Evolutionary conservation across 495 filamentous ascomycete genomes (phyloP).

Genomic region (Melanomma pulvis-pyrius): DNA sequence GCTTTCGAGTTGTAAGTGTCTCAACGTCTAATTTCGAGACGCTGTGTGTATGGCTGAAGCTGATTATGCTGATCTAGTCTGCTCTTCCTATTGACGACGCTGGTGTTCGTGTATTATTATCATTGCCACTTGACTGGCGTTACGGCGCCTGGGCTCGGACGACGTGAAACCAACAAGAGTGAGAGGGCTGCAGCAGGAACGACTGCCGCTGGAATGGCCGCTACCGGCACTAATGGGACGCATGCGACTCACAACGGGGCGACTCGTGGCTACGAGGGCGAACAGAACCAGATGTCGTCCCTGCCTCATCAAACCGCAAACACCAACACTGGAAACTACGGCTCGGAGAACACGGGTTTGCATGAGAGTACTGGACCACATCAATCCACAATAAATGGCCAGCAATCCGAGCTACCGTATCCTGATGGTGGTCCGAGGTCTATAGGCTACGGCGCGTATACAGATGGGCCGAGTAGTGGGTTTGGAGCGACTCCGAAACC

Average conservation of each 20-base stretch:
- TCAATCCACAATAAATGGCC: background rate
- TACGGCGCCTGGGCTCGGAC: slow-evolving; percentile 1
- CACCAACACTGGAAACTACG: background rate
- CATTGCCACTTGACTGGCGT: slow-evolving; percentile 21
- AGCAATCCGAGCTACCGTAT: background rate
- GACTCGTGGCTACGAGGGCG: background rate
- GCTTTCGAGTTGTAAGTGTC: slow-evolving; percentile 29
- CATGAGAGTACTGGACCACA: background rate
- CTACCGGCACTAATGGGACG: background rate
- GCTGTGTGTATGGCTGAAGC: background rate
- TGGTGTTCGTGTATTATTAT: slow-evolving; percentile 34
- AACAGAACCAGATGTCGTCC: background rate
- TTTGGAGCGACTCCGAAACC: background rate
- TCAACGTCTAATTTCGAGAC: background rate
- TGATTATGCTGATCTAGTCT: slow-evolving; percentile 6
- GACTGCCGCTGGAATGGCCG: background rate
- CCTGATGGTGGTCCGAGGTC: background rate
- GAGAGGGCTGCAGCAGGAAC: background rate
- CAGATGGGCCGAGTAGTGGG: slow-evolving; percentile 8
- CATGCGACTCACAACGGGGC: background rate
- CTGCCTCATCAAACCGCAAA: background rate
- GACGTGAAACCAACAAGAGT: background rate
- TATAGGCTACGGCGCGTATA: slow-evolving; percentile 15
- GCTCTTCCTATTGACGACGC: slow-evolving; percentile 31
- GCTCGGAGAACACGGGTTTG: background rate